Evolutionary conservation across 306 rosid species (phyloP), one percentile per base, ranked within the genome.

Genomic region (Mimosa bimucronata): DNA sequence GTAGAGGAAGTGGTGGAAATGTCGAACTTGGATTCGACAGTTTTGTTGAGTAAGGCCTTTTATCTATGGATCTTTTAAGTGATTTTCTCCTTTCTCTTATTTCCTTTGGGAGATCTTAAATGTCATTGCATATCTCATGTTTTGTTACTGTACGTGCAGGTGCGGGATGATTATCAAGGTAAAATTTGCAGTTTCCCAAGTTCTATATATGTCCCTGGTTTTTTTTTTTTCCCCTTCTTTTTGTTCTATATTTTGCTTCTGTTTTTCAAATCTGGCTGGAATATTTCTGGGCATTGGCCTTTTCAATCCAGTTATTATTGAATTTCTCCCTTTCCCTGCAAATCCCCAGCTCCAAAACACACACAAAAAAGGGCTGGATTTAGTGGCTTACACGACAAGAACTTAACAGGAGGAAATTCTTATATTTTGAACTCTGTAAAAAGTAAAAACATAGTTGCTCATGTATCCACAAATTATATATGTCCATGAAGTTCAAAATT

Each of bases 151-250:
- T 73, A 29, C 79, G 11, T 83, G 89, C 97, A 94, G 98, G 86
- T 94, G 98, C 42, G 98, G 91, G 81, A 81, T 90, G 95, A 90
- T 90, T 80, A 74, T 92, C 66, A 94, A 90, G 98, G 98, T 94
- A 80, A 86, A 89, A 83, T 41, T 81, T 68, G 23, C 44, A 1
- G 2, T 74, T 77, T 76, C 72, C n/a, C 38, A 48, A 79, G 40
- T 72, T 66, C 16, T 75, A 70, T 31, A 72, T 4, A 14, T 72
- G 34, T 68, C 52, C 64, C 26, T 40, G 16, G 28, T 71, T 60
- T 78, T 66, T 55, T 41, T 82, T 66, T 77, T 44, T 55, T n/a
- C n/a, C n/a, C n/a, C n/a, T n/a, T 77, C 53, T 25, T 74, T 50
- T 10, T 58, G 75, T 77, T 79, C 61, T 53, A 44, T 72, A 7